Base-by-base conservation (phyloP, 768 basidiomycete species). In the Tylopilus vinaceipallidus region DNA sequence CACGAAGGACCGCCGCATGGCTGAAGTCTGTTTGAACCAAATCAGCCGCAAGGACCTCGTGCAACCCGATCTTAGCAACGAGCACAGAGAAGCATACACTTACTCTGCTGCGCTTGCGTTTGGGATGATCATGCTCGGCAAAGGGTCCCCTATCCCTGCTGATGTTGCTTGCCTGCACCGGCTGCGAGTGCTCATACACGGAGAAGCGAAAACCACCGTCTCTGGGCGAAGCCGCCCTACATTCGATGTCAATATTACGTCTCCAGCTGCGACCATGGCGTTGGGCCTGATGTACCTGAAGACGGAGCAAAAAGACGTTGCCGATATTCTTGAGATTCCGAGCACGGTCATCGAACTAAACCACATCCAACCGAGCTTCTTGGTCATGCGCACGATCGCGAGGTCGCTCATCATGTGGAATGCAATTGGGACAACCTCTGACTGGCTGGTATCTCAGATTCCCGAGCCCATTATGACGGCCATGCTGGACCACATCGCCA, bases 91-190 rank as follows among this genome's bases (percentile, higher is more conserved):
- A 62, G 86, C 93, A 1, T 98, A 98, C 63, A 88, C 94, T 0
- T 86, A 91, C 55, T 81, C 91, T 2, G 83, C 92, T 3, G 91
- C 91, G 9, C 78, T 97, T 26, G 86, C 91, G 1, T 97, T 97
- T 62, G 97, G 97, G 5, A 89, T 97, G 83, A 87, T 95, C 68
- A 95, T 98, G 88, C 79, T 98, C 14, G 95, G 91, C 6, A 85
- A 84, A 58, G 95, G 97, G 2, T 76, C 82, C 0, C 75, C 77
- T 8, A 83, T 86, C 29, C 88, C 88, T 2, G 90, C 90, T 1
- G 95, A 97, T 56, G 68, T 84, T 49, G 73, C 76, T 11, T 73
- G 90, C 41, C 69, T 95, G 16, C 76, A 79, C 27, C 81, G 84
- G 23, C 69, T 98, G 39, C 83, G 81, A 33, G 66, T 81, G n/a